phyloP scores from a whole-genome alignment of 1,284 basidiomycete species.

The Phlebopus sp. region DNA sequence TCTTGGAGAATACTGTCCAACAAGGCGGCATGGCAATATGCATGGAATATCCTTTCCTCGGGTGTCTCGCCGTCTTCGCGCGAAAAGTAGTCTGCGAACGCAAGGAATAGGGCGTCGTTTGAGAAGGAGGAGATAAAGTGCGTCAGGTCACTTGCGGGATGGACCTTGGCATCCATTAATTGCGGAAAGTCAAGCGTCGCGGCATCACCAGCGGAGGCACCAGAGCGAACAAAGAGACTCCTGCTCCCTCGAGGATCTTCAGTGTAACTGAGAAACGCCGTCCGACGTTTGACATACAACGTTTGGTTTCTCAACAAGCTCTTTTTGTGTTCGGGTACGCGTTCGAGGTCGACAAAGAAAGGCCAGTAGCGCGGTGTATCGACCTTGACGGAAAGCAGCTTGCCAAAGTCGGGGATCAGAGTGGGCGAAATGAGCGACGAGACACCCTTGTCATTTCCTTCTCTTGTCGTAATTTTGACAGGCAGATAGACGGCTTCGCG shows the following conservation, averaged over 20 bases:
- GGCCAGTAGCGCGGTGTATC: constrained; percentile 96
- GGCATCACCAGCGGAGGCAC: constrained; percentile 72
- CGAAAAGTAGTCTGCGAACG: constrained; percentile 75
- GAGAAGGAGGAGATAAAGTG: constrained; percentile 86
- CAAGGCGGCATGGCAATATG: constrained; percentile 75
- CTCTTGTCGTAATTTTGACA: constrained; percentile 77
- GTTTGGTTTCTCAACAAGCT: constrained; percentile 75
- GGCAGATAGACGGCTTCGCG: constrained; percentile 88
- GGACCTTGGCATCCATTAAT: constrained; percentile 59
- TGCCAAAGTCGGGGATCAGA: constrained; percentile 84
- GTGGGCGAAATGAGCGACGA: constrained; percentile 88
- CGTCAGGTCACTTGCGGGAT: constrained; percentile 69
- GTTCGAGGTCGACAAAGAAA: constrained; percentile 74
- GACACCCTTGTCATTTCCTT: constrained; percentile 55
- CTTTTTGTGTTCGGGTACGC: constrained; percentile 65
- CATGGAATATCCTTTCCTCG: constrained; percentile 61
- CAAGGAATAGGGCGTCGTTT: constrained; percentile 70
- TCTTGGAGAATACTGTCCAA: constrained; percentile 89
- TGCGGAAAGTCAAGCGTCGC: constrained; percentile 81
- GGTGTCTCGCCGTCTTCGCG: constrained; percentile 55
- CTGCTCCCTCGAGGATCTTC: constrained; percentile 92
- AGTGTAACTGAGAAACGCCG: constrained; percentile 89
- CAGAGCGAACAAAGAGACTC: constrained; percentile 80
- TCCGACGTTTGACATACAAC: constrained; percentile 87
- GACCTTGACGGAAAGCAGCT: constrained; percentile 74